Evolutionary conservation across 1,284 basidiomycete genomes (phyloP), one percentile per base, ranked within the genome.

Genomic region (Ustilago vetiveriae): DNA sequence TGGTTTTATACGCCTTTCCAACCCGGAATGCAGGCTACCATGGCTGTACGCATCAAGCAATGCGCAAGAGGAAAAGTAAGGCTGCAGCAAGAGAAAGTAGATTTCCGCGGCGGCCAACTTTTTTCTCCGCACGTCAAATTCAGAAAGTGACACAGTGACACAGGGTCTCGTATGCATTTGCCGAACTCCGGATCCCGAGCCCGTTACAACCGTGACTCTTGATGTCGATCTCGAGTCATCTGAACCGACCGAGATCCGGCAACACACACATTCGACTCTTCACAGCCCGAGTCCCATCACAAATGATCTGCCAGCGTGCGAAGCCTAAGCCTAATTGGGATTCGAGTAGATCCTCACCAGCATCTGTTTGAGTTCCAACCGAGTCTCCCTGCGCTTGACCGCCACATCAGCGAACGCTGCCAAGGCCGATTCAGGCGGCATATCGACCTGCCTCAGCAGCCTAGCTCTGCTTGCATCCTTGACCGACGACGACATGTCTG

Each of bases 321-420:
- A n/a, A n/a, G n/a, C n/a, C n/a, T n/a, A n/a, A n/a, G 7, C 6
- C 48, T 33, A 68, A 14, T 39, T 51, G 3, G 57, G 68, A 45
- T 57, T 45, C 6, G 60, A 62, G 29, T 75, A 75, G 32, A 75
- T 53, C 16, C 72, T 42, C 8, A 55, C 47, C 4, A 75, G 44
- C 69, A 75, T 62, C 46, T 59, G 27, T 33, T 63, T 63, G 41
- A 75, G 38, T 35, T 72, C 72, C 17, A 75, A 45, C 13, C 72
- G 32, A 4, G 32, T 44, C 35, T 69, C 46, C 4, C 72, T 43
- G 3, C 72, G 37, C 19, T 55, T 54, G 3, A 56, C 55, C 5
- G 72, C 69, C 3, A 60, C 72, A 4, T 59, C 42, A 1, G 69
- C 69, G 38, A 75, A 75, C 4, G 35, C 39, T 3, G 50, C 69